phyloP scores from a whole-genome alignment of 2,329 filamentous ascomycete species.

The Colletotrichum sp. region DNA sequence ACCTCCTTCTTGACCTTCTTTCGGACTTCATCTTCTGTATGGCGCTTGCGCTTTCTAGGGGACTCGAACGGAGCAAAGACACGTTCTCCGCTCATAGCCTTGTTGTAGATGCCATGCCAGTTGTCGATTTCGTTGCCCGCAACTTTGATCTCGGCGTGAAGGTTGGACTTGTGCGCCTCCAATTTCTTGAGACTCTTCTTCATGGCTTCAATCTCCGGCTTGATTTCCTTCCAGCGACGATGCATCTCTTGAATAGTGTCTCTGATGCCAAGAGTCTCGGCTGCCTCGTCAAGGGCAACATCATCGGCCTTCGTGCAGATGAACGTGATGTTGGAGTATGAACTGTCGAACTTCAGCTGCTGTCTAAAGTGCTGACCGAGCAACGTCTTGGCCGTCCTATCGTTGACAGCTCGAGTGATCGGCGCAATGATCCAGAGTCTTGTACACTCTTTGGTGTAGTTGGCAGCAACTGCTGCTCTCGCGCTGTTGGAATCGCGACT shows the following conservation, averaged over 20 bases:
- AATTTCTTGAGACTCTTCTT: not conserved
- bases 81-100: not conserved
- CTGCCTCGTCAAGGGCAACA: constrained; percentile 43
- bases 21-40: not conserved
- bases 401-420: constrained; percentile 64
- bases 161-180: not conserved
- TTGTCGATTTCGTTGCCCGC: not conserved
- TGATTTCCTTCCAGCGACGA: not conserved
- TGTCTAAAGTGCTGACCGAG: constrained; percentile 62
- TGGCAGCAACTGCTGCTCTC: constrained; percentile 59
- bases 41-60: not conserved
- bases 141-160: not conserved
- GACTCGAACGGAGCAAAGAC: not conserved
- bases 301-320: constrained; percentile 70
- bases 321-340: constrained; percentile 59
- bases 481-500: constrained; percentile 66
- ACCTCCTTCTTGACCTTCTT: not conserved
- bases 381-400: constrained; percentile 61
- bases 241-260: not conserved
- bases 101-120: not conserved
- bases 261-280: constrained; percentile 34
- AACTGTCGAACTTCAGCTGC: constrained; percentile 64
- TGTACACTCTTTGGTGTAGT: constrained; percentile 66
- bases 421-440: constrained; percentile 68
- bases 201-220: not conserved